These are phyloP conservation scores for Escovopsis sp. DNA, from an alignment of 2,329 filamentous ascomycete species.

Conservation along the genomic window DNA sequence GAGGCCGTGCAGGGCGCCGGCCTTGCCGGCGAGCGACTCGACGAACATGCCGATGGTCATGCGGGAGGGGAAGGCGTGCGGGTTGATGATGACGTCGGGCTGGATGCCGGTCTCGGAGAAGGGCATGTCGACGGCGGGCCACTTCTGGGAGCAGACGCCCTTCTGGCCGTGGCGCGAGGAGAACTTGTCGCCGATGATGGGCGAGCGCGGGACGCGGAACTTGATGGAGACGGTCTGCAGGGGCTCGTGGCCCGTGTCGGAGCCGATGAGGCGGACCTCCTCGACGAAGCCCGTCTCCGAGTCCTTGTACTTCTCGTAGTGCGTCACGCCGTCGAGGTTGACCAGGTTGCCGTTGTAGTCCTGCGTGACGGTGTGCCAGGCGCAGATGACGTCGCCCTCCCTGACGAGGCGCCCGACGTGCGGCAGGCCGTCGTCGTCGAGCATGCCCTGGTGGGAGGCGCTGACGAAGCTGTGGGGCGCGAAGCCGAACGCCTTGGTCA, in stretches of 20 bases:
- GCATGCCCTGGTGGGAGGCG: conserved; percentile 51
- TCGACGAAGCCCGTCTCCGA: conserved; percentile 78
- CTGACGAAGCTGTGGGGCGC: conserved; percentile 62
- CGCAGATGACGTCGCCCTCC: conserved; percentile 74
- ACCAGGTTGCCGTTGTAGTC: conserved; percentile 66
- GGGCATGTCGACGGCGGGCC: conserved; percentile 86
- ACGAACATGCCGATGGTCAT: conserved; percentile 99
- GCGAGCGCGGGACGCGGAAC: conserved; percentile 76
- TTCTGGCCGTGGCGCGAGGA: conserved; percentile 97
- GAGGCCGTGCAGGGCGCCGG: conserved; percentile 85
- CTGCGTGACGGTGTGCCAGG: conserved; percentile 75
- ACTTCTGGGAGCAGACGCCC: conserved; percentile 91
- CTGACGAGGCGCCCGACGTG: conserved; percentile 62
- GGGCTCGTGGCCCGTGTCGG: conserved; percentile 68
- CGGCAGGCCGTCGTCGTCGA: conserved; percentile 82
- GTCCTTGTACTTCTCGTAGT: conserved; percentile 92
- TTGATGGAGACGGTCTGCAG: conserved; percentile 85
- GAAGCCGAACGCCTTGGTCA: conserved; percentile 82
- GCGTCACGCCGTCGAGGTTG: conserved; percentile 74
- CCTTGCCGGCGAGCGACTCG: conserved; percentile 90
- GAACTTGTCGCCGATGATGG: conserved; percentile 96
- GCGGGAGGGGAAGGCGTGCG: conserved; percentile 95
- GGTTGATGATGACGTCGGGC: conserved; percentile 97
- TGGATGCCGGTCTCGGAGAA: conserved; percentile 95
- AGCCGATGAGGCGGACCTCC: conserved; percentile 80